Percentiles rank a stretch among this genome's conserved stretches.
phyloP scores from a whole-genome alignment of 768 basidiomycete species.

The Naganishia kalamii region DNA sequence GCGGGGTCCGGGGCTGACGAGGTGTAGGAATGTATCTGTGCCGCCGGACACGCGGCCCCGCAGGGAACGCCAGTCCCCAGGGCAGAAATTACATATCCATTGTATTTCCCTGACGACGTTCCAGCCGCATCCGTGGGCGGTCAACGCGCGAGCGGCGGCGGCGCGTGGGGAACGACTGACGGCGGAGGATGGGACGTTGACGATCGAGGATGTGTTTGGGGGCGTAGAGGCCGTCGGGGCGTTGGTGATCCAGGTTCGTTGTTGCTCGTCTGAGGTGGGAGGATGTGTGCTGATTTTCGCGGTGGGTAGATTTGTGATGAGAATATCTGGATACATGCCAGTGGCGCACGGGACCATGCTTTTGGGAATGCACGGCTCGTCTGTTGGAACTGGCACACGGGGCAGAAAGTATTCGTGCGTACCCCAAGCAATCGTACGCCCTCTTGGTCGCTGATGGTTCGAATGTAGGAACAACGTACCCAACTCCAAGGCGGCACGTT shows the following conservation, averaged over 20 bases:
- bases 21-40: not conserved
- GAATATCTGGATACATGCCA: constrained; percentile 17
- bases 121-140: constrained; percentile 35
- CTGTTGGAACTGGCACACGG: constrained; percentile 25
- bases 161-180: constrained; percentile 4
- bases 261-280: not conserved
- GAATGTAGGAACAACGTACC: not conserved
- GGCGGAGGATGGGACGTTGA: constrained; percentile 32
- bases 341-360: not conserved
- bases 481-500: not conserved
- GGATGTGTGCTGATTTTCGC: not conserved
- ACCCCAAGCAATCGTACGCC: not conserved
- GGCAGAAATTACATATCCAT: constrained; percentile 32
- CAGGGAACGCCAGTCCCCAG: not conserved
- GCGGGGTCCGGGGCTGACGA: no score
- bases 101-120: constrained; percentile 37
- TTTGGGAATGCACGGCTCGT: constrained; percentile 12
- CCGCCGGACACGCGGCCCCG: not conserved
- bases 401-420: constrained; percentile 23
- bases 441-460: no score
- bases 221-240: constrained; percentile 20
- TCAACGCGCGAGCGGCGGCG: not conserved
- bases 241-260: constrained; percentile 11
- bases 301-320: constrained; percentile 22
- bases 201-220: constrained; percentile 34